These are phyloP conservation scores for Liquidambar formosana DNA, from an alignment of 164 flowering plant genomes.

Conservation along the genomic window DNA sequence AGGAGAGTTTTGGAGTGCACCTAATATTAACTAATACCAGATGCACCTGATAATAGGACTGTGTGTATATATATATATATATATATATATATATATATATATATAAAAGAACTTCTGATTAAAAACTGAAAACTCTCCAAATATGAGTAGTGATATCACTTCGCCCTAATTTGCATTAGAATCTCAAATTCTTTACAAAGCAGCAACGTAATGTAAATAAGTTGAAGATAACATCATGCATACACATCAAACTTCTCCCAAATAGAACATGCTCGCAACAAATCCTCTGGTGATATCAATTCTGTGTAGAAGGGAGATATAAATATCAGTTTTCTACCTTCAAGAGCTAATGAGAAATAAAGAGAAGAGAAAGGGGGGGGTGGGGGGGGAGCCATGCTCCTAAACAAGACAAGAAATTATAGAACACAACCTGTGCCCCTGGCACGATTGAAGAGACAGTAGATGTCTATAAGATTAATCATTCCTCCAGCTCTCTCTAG, in stretches of 20 bases:
- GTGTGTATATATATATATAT: no score
- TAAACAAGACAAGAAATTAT: conserved; percentile 4
- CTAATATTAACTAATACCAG: no score
- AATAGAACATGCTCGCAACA: conserved; percentile 88
- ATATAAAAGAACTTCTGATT: no score
- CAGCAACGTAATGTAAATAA: conserved; percentile 19
- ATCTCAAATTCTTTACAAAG: conserved; percentile 8
- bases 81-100: no score
- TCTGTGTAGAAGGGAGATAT: conserved; percentile 41
- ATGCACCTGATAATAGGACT: no score
- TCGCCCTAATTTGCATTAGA: not conserved
- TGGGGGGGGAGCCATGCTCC: no score
- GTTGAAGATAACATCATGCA: conserved; percentile 30
- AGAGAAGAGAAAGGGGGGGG: no score
- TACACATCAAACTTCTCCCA: conserved; percentile 99
- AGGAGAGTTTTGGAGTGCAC: no score
- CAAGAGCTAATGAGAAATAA: not conserved
- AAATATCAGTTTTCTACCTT: not conserved
- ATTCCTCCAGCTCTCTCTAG: conserved; percentile 93
- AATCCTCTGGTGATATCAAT: conserved; percentile 94
- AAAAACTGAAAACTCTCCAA: not conserved
- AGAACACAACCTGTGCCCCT: conserved; percentile 79
- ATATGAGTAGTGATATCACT: not conserved
- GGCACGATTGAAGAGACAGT: conserved; percentile 96
- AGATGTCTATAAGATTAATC: conserved; percentile 84